phyloP scores from a whole-genome alignment of 768 basidiomycete genomes.

The Russula brevipes region DNA sequence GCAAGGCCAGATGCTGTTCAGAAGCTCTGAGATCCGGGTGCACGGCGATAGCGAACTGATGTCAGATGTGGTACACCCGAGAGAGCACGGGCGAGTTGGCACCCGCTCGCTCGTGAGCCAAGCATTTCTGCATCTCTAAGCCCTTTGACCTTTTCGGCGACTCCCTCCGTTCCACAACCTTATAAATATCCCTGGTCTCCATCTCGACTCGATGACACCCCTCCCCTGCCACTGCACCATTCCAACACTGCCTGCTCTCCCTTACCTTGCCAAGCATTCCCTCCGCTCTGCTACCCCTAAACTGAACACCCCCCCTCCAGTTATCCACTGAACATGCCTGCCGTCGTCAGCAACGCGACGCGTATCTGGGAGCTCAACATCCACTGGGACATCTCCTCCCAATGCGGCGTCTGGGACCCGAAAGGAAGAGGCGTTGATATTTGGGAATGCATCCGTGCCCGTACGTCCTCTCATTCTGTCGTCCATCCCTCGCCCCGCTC shows the following conservation, averaged over 20 bases:
- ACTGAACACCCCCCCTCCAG: neutral
- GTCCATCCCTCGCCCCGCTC: neutral
- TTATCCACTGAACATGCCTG: conserved; percentile 30
- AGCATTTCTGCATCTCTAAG: neutral
- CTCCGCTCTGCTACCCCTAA: neutral
- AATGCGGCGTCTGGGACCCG: conserved; percentile 69
- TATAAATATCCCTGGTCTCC: conserved; percentile 22
- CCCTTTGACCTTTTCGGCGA: conserved; percentile 18
- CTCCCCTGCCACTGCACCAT: conserved; percentile 13
- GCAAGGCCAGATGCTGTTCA: conserved; percentile 3
- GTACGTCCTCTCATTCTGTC: conserved; percentile 39
- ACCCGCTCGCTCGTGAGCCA: neutral
- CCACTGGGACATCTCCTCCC: conserved; percentile 58
- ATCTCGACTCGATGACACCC: neutral
- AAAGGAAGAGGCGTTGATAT: conserved; percentile 63
- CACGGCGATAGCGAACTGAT: conserved; percentile 19
- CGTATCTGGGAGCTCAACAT: conserved; percentile 66
- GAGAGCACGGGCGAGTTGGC: neutral
- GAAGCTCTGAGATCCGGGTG: conserved; percentile 1
- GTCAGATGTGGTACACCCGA: conserved; percentile 13
- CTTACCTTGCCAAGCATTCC: neutral
- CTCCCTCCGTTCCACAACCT: conserved; percentile 11
- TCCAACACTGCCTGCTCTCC: conserved; percentile 1
- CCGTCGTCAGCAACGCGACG: conserved; percentile 60
- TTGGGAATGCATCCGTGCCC: conserved; percentile 68